Evolutionary conservation across 2,329 filamentous ascomycete species (phyloP).

Genomic region (Apiospora arundinis): DNA sequence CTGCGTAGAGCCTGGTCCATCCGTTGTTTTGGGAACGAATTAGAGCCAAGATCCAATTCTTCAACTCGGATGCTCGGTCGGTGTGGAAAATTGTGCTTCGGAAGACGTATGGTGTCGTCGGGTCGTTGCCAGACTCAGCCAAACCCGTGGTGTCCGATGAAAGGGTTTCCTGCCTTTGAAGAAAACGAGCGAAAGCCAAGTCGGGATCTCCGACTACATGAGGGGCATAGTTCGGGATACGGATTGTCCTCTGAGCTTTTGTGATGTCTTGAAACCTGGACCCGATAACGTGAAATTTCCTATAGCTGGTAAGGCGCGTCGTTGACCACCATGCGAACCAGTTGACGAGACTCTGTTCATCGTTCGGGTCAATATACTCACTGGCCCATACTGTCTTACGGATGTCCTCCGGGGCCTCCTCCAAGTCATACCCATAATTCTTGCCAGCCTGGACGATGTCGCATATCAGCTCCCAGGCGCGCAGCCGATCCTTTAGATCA

Average conservation of each 20-base stretch:
- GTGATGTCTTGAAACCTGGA: constrained; percentile 42
- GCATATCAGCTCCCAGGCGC: constrained; percentile 27
- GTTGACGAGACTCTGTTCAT: constrained; percentile 68
- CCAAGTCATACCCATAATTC: constrained; percentile 34
- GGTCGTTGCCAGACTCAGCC: constrained; percentile 23
- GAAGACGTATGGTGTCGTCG: constrained; percentile 27
- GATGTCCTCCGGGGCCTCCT: constrained; percentile 41
- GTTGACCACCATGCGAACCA: constrained; percentile 68
- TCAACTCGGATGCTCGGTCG: constrained; percentile 30
- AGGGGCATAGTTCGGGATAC: constrained; percentile 45
- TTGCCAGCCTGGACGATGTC: constrained; percentile 32
- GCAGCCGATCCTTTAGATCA: constrained; percentile 20
- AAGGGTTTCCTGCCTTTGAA: not conserved
- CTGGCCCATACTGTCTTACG: constrained; percentile 53
- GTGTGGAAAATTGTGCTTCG: constrained; percentile 28
- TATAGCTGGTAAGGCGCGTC: constrained; percentile 54
- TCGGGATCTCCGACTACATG: constrained; percentile 48
- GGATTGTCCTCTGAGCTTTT: constrained; percentile 39
- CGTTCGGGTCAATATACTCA: constrained; percentile 57
- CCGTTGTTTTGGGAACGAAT: constrained; percentile 2
- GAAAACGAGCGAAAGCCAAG: not conserved
- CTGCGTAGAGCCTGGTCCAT: constrained; percentile 42
- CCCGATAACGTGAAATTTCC: constrained; percentile 63
- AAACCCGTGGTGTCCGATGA: not conserved
- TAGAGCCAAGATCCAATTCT: constrained; percentile 27